These are phyloP conservation scores for Lagenidium sp. DNA, from an alignment of 352 stramenopile species.

Conservation along the genomic window DNA sequence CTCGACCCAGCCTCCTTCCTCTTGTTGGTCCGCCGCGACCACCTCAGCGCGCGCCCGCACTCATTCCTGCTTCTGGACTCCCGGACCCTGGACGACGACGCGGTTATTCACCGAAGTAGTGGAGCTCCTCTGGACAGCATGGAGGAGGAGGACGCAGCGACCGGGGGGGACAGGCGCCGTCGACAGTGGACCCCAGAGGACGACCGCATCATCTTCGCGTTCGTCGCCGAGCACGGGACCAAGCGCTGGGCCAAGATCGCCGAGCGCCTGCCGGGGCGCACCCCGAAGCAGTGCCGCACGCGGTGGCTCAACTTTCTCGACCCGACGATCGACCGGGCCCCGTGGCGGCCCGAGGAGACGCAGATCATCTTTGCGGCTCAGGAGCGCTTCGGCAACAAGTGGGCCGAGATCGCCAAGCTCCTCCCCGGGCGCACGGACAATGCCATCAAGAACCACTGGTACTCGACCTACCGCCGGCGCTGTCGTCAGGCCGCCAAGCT, in stretches of 20 bases:
- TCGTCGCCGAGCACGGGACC: constrained; percentile 62
- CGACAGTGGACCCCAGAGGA: constrained; percentile 56
- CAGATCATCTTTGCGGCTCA: constrained; percentile 68
- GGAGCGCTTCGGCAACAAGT: constrained; percentile 89
- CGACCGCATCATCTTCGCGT: constrained; percentile 53
- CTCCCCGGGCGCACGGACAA: constrained; percentile 89
- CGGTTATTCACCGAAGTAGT: too few species aligned
- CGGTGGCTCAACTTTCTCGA: constrained; percentile 95
- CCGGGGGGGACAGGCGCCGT: constrained; percentile 37
- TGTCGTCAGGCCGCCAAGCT: constrained; percentile 48
- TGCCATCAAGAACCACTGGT: constrained; percentile 85
- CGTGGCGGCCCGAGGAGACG: constrained; percentile 90
- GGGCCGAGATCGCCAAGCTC: constrained; percentile 97
- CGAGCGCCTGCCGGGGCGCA: constrained; percentile 85
- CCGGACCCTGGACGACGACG: too few species aligned
- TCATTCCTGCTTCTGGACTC: too few species aligned
- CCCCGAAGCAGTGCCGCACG: constrained; percentile 96
- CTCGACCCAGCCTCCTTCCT: too few species aligned
- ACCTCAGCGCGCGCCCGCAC: too few species aligned
- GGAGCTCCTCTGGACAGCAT: too few species aligned
- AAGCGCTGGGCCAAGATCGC: constrained; percentile 93
- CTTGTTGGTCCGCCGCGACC: too few species aligned
- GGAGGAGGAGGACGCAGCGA: not conserved
- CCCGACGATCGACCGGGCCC: constrained; percentile 89
- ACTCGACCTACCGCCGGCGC: constrained; percentile 60